A percentile compares a stretch with the other conserved stretches of the same genome.
Conservation (phyloP, 257 asterid genomes). For the Mitragyna speciosa region DNA sequence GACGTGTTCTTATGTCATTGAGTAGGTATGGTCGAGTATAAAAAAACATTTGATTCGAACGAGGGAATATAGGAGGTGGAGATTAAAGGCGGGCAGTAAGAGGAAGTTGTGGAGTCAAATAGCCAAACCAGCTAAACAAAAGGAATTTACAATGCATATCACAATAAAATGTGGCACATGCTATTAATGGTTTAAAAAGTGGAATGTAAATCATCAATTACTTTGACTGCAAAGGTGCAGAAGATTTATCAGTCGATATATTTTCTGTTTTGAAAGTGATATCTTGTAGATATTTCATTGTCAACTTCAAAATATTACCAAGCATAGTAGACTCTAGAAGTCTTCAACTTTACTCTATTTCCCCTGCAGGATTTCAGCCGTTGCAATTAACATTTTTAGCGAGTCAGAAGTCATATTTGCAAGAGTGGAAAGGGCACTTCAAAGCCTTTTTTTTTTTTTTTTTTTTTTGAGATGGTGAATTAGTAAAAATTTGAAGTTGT, state of each 20-base stretch:
- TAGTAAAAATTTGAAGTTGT: too few relatives aligned
- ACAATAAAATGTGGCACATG: not conserved
- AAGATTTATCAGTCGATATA: not conserved
- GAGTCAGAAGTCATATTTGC: not conserved
- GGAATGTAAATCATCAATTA: not conserved
- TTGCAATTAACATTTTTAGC: too few relatives aligned
- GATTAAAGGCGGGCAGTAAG: not conserved
- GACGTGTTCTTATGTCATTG: not conserved
- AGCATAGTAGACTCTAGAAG: not conserved
- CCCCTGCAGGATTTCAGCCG: not conserved
- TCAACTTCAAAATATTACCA: not conserved
- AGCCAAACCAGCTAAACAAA: not conserved
- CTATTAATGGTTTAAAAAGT: not conserved
- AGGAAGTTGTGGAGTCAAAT: not conserved
- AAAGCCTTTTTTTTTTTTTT: slow-evolving; percentile 16
- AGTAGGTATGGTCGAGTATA: not conserved
- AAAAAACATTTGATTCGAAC: not conserved
- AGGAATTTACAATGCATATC: not conserved
- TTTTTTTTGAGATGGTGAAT: too few relatives aligned
- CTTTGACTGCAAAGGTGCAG: not conserved
- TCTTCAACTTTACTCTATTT: not conserved
- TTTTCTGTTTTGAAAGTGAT: not conserved
- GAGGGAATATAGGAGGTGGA: not conserved
- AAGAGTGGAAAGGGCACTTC: not conserved
- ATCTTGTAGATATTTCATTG: not conserved